Conservation (phyloP, 2,329 filamentous ascomycete genomes). For the Pyrenophora seminiperda region DNA sequence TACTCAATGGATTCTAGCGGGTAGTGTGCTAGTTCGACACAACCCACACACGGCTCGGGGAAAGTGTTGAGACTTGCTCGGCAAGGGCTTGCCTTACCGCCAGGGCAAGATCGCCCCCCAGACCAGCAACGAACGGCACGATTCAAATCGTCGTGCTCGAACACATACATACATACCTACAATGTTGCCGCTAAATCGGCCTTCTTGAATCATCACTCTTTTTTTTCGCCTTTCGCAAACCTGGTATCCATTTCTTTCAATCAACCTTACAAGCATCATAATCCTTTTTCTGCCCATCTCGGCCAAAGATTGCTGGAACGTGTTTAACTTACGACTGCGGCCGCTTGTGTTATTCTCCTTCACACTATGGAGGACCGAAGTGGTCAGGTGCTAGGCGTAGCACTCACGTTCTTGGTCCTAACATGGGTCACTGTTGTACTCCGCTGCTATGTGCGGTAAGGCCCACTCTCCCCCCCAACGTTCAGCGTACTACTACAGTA, state of each 20-base stretch:
- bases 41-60: conserved; percentile 3
- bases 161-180: conserved; percentile 10
- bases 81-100: neutral
- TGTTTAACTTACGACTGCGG: neutral
- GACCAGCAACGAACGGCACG: neutral
- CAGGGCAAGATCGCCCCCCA: conserved; percentile 8
- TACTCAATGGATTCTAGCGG: conserved; percentile 20
- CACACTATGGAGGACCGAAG: conserved; percentile 36
- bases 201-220: conserved; percentile 1
- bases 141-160: too few relatives aligned
- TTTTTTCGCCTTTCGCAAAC: neutral
- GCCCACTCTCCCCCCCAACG: conserved; percentile 4
- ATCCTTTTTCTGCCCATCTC: neutral
- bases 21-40: conserved; percentile 2
- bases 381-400: conserved; percentile 34
- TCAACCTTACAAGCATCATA: conserved; percentile 6
- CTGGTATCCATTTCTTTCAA: conserved; percentile 1
- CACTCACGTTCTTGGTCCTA: conserved; percentile 45
- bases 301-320: too few relatives aligned
- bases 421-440: conserved; percentile 47
- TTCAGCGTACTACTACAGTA: neutral
- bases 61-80: conserved; percentile 18
- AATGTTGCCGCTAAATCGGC: conserved; percentile 14
- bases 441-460: conserved; percentile 46
- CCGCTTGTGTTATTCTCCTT: too few relatives aligned